A percentile compares a stretch with the other conserved stretches of the same genome.
These are phyloP conservation scores for Solanum chiquidenum DNA, from an alignment of 257 asterid genomes.

Conservation along the genomic window DNA sequence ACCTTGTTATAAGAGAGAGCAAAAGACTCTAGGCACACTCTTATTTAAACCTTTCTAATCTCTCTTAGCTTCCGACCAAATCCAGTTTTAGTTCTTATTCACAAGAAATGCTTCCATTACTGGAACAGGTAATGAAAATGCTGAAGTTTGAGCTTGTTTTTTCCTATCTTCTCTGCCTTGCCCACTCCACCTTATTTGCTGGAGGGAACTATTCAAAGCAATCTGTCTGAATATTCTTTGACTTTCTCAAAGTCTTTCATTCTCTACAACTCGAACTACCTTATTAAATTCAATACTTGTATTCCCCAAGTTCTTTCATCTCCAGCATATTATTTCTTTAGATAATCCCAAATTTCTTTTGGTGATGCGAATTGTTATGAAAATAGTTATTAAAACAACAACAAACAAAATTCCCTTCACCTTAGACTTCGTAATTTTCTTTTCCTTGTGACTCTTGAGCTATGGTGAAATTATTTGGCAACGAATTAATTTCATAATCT, in stretches of 20 bases:
- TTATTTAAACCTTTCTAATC: background rate
- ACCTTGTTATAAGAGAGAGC: background rate
- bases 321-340: background rate
- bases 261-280: background rate
- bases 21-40: background rate
- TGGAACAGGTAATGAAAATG: background rate
- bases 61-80: background rate
- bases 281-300: no score
- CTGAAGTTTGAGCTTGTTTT: background rate
- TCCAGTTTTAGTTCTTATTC: background rate
- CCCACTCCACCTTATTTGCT: background rate
- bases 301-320: background rate
- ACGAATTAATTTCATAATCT: no score
- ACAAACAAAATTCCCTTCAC: background rate
- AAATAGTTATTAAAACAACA: background rate
- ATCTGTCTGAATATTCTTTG: background rate
- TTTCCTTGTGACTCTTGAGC: no score
- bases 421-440: background rate
- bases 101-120: background rate
- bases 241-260: background rate
- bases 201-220: background rate
- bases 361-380: background rate
- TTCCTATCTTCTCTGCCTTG: background rate
- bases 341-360: no score
- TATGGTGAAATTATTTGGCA: no score